These are phyloP conservation scores for Coemansia sp. DNA, from an alignment of 192 early-diverging fungal genomes.

Conservation along the genomic window DNA sequence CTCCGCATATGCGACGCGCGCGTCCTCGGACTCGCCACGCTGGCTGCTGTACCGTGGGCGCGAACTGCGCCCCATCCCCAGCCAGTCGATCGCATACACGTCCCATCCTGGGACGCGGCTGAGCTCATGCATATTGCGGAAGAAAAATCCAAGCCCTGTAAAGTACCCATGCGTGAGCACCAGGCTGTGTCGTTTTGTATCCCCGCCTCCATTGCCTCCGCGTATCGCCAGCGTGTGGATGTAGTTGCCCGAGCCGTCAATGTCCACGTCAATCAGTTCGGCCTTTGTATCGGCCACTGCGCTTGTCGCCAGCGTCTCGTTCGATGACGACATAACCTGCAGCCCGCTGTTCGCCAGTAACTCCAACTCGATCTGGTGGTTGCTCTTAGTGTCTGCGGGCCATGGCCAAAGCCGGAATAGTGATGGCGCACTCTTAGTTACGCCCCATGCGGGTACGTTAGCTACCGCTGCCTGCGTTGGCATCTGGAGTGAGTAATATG, in stretches of 20 bases:
- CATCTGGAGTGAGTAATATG: neutral
- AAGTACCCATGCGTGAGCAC: constrained; percentile 56
- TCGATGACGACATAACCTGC: constrained; percentile 4
- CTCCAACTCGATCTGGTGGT: constrained; percentile 24
- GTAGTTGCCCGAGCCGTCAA: constrained; percentile 43
- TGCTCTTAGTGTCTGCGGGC: constrained; percentile 11
- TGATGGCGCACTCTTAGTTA: neutral
- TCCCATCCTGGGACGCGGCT: constrained; percentile 42
- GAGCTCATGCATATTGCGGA: constrained; percentile 50
- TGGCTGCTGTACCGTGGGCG: constrained; percentile 64
- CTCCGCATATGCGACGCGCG: constrained; percentile 62
- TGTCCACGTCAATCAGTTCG: constrained; percentile 41
- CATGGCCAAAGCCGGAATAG: constrained; percentile 26
- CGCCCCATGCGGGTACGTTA: constrained; percentile 13
- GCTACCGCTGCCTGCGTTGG: neutral
- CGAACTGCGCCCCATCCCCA: constrained; percentile 91
- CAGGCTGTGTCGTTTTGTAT: constrained; percentile 26
- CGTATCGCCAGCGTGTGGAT: constrained; percentile 51
- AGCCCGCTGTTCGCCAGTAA: constrained; percentile 36
- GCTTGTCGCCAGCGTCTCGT: constrained; percentile 2
- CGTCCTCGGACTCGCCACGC: constrained; percentile 49
- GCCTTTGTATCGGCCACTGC: constrained; percentile 5
- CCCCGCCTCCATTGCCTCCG: neutral
- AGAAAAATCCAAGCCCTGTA: constrained; percentile 53
- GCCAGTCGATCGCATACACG: constrained; percentile 74